phyloP scores from a whole-genome alignment of 441 rosid species.

The Populus hybrid region DNA sequence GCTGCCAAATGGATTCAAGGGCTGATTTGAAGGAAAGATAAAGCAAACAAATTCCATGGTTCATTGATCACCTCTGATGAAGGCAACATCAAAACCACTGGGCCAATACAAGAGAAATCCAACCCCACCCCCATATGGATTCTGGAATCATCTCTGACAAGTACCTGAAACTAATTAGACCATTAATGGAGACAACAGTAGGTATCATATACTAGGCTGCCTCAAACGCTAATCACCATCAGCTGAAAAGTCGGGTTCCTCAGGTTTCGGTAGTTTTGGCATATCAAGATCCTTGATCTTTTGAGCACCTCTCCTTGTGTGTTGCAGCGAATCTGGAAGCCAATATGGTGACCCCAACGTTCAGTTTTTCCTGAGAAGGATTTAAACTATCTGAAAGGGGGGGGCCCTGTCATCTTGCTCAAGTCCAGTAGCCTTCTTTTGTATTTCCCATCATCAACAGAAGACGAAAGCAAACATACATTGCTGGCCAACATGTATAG shows the following conservation, averaged over 20 bases:
- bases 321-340: constrained; percentile 32
- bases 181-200: not conserved
- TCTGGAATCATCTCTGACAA: constrained; percentile 1
- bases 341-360: no score
- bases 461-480: constrained; percentile 41
- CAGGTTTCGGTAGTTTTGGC: constrained; percentile 79
- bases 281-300: constrained; percentile 57
- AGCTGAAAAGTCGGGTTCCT: constrained; percentile 81
- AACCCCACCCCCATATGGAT: not conserved
- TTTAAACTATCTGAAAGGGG: no score
- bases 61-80: not conserved
- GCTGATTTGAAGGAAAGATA: not conserved
- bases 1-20: not conserved
- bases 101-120: not conserved
- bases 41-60: not conserved
- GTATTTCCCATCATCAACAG: not conserved
- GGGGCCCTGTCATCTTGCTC: no score
- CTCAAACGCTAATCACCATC: constrained; percentile 42
- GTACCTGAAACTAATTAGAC: not conserved
- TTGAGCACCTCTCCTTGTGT: constrained; percentile 77
- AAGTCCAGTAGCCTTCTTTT: no score
- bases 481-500: constrained; percentile 92
- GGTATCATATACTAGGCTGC: not conserved
- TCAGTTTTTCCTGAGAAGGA: no score
- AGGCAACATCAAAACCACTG: not conserved